Evolutionary conservation across 139 green algal species (phyloP), one percentile per base, ranked within the genome.

Genomic region (Parachlorella kessleri): DNA sequence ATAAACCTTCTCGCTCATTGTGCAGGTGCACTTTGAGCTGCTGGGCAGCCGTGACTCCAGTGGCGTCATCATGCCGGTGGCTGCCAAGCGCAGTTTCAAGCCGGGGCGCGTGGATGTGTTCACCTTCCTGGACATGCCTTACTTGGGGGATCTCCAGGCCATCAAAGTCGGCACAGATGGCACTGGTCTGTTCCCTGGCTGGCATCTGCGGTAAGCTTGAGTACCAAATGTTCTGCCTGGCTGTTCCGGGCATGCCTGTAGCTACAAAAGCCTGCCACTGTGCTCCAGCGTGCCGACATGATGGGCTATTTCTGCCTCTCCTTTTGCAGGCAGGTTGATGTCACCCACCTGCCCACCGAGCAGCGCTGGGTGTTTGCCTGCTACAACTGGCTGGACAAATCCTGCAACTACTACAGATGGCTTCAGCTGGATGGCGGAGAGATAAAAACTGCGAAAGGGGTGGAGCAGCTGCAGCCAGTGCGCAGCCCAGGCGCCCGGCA

Each of bases 11-110:
- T 18, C 35, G 7, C 71, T 42, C 37, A 90, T 86, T 7, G 68
- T 75, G 41, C 82, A 82, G 38, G 88, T 95, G 2, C 92, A 86
- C 68, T 93, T 95, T 76, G 90, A 95, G 81, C 76, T 95, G 33
- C 84, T 92, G n/a, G 91, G 91, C 6, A 82, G 88, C n/a, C 75
- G 88, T 37, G 86, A 85, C 41, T 86, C 79, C 6, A 90, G 87
- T 30, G 89, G 88, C 77, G 70, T 70, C 55, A 38, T 88, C 38
- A 65, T 73, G 70, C 64, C 72, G 21, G 59, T 65, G 32, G 32
- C 41, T 35, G 39, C 53, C 53, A 9, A 65, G 35, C 35, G 36
- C 23, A 40, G 26, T 69, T 95, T 94, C 64, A 53, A 54, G 3
- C 70, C 84, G 5, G 87, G 87, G n/a, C 55, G 72, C 23, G 55